A percentile compares a stretch with the other conserved stretches of the same genome.
Evolutionary conservation across 164 flowering plant genomes (phyloP).

Genomic region (Magnolia changhungtana): DNA sequence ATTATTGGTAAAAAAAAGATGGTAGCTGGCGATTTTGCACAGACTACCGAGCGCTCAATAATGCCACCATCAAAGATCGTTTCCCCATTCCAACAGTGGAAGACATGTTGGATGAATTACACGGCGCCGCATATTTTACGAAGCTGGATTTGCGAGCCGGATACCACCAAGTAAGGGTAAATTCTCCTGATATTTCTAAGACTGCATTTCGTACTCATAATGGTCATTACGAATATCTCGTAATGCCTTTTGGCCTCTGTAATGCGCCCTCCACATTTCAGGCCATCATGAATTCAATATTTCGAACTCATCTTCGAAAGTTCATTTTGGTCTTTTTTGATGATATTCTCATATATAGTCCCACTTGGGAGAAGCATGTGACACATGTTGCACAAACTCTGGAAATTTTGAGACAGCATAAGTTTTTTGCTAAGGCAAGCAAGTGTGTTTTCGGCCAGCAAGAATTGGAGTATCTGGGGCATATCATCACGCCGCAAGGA

Average conservation of each 20-base stretch:
- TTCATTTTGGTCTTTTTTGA: constrained; percentile 9
- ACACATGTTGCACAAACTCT: constrained; percentile 1
- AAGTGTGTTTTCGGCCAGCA: constrained; percentile 16
- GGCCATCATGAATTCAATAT: constrained; percentile 3
- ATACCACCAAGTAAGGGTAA: neutral
- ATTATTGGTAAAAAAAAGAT: neutral
- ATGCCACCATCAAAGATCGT: neutral
- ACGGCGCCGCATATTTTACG: neutral
- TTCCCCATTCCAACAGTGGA: constrained; percentile 1
- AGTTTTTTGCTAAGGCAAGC: constrained; percentile 2
- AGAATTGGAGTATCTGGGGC: constrained; percentile 16
- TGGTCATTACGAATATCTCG: constrained; percentile 6
- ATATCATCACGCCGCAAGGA: neutral
- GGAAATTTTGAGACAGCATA: too few species aligned
- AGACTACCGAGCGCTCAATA: neutral
- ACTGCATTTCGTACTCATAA: constrained; percentile 15
- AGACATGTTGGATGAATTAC: constrained; percentile 2
- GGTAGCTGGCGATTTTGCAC: neutral
- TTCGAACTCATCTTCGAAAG: constrained; percentile 5
- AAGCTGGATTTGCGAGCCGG: constrained; percentile 1
- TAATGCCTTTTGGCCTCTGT: constrained; percentile 4
- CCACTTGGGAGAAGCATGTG: neutral
- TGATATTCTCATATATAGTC: constrained; percentile 6
- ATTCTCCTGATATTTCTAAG: neutral
- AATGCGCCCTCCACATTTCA: constrained; percentile 20